These are phyloP conservation scores for Candida glucosophila DNA, from an alignment of 1,139 yeast genomes.

Conservation along the genomic window DNA sequence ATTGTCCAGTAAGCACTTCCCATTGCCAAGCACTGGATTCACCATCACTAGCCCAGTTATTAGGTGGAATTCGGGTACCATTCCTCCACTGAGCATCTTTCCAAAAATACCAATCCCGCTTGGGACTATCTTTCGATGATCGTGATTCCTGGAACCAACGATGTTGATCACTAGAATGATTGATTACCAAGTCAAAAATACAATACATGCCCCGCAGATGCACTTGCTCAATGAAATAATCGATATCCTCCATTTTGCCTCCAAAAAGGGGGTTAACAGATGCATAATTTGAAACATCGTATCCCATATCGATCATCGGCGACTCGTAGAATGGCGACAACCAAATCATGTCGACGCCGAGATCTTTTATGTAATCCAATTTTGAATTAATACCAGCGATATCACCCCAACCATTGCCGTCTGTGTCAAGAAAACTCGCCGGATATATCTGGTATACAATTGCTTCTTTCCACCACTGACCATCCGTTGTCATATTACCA, in stretches of 20 bases:
- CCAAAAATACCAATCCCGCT: constrained; percentile 60
- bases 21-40: constrained; percentile 50
- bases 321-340: constrained; percentile 51
- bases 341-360: constrained; percentile 51
- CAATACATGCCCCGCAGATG: constrained; percentile 44
- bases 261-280: constrained; percentile 40
- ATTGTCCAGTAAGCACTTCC: constrained; percentile 44
- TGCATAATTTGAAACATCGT: constrained; percentile 49
- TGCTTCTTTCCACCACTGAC: constrained; percentile 51
- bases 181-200: constrained; percentile 48
- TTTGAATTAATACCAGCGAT: constrained; percentile 44
- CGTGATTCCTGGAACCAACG: constrained; percentile 51
- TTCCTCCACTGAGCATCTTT: constrained; percentile 25
- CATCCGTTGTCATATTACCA: constrained; percentile 9
- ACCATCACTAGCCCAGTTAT: constrained; percentile 47
- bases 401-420: constrained; percentile 53
- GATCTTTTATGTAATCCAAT: constrained; percentile 41
- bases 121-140: constrained; percentile 40
- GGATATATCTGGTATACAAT: constrained; percentile 52
- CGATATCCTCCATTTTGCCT: constrained; percentile 49
- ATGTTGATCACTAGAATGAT: constrained; percentile 51
- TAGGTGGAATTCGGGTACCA: constrained; percentile 46
- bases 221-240: constrained; percentile 35
- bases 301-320: constrained; percentile 59
- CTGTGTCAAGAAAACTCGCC: constrained; percentile 48